Base-by-base conservation (phyloP, 1,284 basidiomycete species). In the Ustilago xerochloae region DNA sequence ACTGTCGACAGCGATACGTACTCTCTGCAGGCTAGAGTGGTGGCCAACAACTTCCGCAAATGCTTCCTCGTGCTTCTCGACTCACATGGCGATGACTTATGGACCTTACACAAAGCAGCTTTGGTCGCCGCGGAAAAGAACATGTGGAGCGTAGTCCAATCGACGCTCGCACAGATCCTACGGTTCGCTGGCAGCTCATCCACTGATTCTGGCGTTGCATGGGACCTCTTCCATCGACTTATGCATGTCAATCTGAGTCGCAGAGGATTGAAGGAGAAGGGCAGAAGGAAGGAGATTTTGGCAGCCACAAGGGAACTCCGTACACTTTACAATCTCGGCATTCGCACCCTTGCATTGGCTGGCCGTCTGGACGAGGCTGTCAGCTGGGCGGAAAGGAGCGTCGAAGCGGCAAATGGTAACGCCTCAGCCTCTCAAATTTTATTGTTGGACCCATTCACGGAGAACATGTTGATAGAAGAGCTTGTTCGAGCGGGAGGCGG, bases 361-460 rank as follows among this genome's bases (percentile, higher is more conserved):
- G 74, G 67, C 0, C 36, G 74, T 5, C 28, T 65, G 29, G 55
- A 72, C 18, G 74, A 73, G 50, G 74, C 74, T 10, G 20, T 66
- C 0, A 24, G 20, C 9, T 77, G 72, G 72, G 60, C 60, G 18
- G 2, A 39, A 13, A 57, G 50, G 41, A 43, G 53, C 33, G 12
- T 26, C 20, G 52, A 57, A 1, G 10, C 41, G 9, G 6, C 16
- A 18, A 30, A 13, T 9, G 9, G 22, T 15, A 8, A 22, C 28
- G n/a, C 3, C 30, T n/a, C 24, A 45, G 29, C 18, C 30, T 30
- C 48, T 5, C 48, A 60, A 13, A 56, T 60, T 9, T 8, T 72
- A 13, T 15, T 35, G 13, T 6, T 68, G 6, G 58, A 68, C 12
- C n/a, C 39, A 9, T 75, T 71, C 36, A 72, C 73, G 3, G 50